A percentile compares a stretch with the other conserved stretches of the same genome.
phyloP scores from a whole-genome alignment of 306 rosid species.

The Geum urbanum region DNA sequence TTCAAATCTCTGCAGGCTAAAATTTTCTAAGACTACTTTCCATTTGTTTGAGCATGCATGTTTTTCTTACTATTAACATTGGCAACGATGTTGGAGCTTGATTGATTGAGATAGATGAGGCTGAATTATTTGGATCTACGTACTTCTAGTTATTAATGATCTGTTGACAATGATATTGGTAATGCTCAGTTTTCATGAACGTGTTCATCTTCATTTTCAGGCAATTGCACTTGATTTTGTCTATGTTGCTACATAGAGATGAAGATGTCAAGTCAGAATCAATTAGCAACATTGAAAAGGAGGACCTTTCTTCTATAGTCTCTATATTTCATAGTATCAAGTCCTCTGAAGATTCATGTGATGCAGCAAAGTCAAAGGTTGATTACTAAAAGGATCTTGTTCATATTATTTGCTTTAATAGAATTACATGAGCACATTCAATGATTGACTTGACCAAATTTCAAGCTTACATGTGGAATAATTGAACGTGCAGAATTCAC shows the following conservation, averaged over 20 bases:
- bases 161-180: conserved; percentile 10
- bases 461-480: conserved; percentile 31
- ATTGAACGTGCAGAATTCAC: conserved; percentile 61
- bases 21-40: neutral
- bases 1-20: neutral
- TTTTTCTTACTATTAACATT: neutral
- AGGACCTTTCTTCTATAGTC: conserved; percentile 43
- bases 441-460: neutral
- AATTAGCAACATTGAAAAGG: conserved; percentile 49
- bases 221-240: conserved; percentile 70
- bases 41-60: neutral
- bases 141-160: neutral
- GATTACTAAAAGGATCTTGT: conserved; percentile 15
- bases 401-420: conserved; percentile 12
- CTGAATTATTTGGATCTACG: neutral
- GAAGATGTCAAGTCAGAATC: conserved; percentile 78
- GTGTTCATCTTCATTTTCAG: conserved; percentile 44
- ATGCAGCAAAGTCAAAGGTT: conserved; percentile 81
- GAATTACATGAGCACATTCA: conserved; percentile 11
- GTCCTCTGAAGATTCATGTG: conserved; percentile 69
- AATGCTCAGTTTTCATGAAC: conserved; percentile 20
- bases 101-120: neutral
- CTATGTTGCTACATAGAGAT: conserved; percentile 73
- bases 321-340: conserved; percentile 73
- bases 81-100: conserved; percentile 1